Percentiles rank a stretch among this genome's conserved stretches.
phyloP scores from a whole-genome alignment of 2,329 filamentous ascomycete species.

The Chaetomium olivaceum region DNA sequence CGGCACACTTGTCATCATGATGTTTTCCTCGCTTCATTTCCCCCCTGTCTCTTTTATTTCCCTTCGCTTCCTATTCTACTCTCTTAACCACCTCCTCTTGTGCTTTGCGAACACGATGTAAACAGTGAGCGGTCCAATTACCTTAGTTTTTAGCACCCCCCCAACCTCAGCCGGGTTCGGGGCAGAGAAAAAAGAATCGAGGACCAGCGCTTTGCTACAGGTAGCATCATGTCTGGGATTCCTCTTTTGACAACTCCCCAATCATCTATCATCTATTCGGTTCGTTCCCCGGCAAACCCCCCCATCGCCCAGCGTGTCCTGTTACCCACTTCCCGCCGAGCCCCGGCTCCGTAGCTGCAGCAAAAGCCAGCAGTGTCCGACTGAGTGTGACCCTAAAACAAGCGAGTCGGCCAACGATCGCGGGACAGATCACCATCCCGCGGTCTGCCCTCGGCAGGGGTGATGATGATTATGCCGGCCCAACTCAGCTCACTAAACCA shows the following conservation, averaged over 20 bases:
- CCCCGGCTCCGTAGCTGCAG: not conserved
- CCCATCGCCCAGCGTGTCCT: not conserved
- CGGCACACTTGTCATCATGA: slow-evolving; percentile 10
- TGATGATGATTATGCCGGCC: not conserved
- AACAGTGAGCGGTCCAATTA: not conserved
- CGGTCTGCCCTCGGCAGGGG: not conserved
- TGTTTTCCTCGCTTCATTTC: not conserved
- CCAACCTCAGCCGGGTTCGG: not conserved
- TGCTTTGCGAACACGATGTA: slow-evolving; percentile 2
- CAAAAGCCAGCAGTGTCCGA: not conserved
- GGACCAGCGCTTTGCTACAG: not conserved
- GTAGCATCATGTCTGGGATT: slow-evolving; percentile 5
- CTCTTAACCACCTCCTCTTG: not conserved
- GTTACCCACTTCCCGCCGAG: slow-evolving; percentile 2
- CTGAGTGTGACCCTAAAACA: not conserved
- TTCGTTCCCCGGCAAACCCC: not conserved
- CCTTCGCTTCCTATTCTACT: not conserved
- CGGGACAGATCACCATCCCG: not conserved
- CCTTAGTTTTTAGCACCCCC: not conserved
- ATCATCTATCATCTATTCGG: not conserved
- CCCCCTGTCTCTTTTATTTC: not conserved
- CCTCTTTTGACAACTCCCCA: not conserved
- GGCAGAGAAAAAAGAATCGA: slow-evolving; percentile 4
- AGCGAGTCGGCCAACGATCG: not conserved
- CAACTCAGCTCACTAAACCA: not conserved